Conservation (phyloP, 495 filamentous ascomycete genomes). For the Aspergillus sparsus region DNA sequence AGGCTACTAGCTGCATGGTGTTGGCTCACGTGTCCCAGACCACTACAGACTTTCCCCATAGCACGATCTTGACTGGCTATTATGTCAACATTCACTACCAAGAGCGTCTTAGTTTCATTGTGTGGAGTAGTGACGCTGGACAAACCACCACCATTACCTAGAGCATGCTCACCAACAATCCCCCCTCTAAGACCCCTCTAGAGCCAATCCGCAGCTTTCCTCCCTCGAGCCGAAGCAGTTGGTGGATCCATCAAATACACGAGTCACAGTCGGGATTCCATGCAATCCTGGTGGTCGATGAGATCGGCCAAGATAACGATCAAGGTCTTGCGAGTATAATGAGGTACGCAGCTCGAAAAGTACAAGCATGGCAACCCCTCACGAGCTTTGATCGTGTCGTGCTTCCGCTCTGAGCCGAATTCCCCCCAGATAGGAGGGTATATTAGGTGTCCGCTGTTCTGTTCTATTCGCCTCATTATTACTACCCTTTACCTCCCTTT, state of each 20-base stretch:
- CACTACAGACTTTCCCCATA: not conserved
- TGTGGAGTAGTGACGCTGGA: not conserved
- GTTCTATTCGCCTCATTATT: not conserved
- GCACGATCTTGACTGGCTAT: not conserved
- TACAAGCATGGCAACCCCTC: conserved; percentile 20
- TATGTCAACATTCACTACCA: not conserved
- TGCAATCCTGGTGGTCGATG: conserved; percentile 13
- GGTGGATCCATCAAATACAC: conserved; percentile 9
- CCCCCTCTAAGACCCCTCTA: conserved; percentile 3
- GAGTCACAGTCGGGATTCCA: conserved; percentile 7
- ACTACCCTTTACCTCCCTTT: conserved; percentile 6
- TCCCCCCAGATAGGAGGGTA: conserved; percentile 5
- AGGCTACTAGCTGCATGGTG: conserved; percentile 9
- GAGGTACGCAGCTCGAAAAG: conserved; percentile 12
- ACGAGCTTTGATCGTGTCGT: conserved; percentile 10
- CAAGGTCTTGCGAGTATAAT: conserved; percentile 13
- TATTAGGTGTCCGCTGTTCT: conserved; percentile 12
- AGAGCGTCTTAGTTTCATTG: not conserved
- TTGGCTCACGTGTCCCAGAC: conserved; percentile 16
- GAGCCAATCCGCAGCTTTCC: conserved; percentile 13
- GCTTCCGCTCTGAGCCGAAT: conserved; percentile 6
- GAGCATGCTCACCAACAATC: conserved; percentile 7
- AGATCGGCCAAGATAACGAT: conserved; percentile 25
- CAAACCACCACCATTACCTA: conserved; percentile 4
- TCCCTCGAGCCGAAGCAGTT: conserved; percentile 20